Base-by-base conservation (phyloP, 1,284 basidiomycete genomes). In the Leccinum insolens region DNA sequence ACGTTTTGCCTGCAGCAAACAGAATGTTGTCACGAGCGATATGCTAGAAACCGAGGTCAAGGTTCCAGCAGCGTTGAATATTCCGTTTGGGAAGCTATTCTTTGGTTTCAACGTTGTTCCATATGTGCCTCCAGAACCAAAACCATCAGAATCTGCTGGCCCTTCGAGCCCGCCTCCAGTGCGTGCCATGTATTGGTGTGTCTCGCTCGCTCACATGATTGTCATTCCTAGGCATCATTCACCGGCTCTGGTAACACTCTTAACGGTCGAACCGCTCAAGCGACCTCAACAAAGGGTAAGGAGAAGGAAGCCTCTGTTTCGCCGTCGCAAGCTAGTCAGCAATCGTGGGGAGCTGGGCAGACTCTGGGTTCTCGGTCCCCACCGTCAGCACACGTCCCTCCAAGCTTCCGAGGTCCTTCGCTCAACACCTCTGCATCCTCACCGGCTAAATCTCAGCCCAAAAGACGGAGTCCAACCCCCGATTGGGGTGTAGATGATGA, bases 31-130 rank as follows among this genome's bases (percentile, higher is more conserved):
- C 63, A 95, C 95, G 0, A 95, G 93, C 67, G 91, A 91, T 65
- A 90, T 89, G 28, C 80, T 95, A 12, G 90, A 95, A 74, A 84
- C 86, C 7, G 92, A 93, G 49, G 85, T 84, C 65, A 92, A 93
- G 78, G 95, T 94, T 6, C 96, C 98, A 1, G 95, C 95, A 0
- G 91, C 95, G 1, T 85, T 99, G 61, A 92, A 94, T 72, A 83
- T 99, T 37, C 96, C 97, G 0, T 92, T 93, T 71, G 98, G 98
- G 22, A 93, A 96, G 73, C 84, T 98, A 28, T 98, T 98, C 84
- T 98, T 98, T 76, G 96, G 96, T 9, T 98, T 92, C 82, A 91
- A 91, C 66, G 86, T 93, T 62, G 81, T 89, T 3, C 82, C 90
- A 0, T 95, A 93, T 76, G 86, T 84, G 15, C 88, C 89, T 8